Base-by-base conservation (phyloP, 805 yeast genomes). In the Wickerhamomyces ciferrii region DNA sequence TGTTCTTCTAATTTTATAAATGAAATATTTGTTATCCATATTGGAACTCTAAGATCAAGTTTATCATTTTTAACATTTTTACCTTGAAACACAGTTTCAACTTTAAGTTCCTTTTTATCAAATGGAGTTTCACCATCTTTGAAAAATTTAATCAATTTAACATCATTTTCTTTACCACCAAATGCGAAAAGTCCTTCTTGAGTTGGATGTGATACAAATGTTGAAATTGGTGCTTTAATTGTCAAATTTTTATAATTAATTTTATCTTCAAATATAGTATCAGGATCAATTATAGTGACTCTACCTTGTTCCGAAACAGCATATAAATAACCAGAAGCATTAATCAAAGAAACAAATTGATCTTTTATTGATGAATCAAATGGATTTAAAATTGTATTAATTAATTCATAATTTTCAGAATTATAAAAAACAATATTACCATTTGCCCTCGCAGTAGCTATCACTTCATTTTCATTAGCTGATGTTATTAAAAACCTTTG, bases 141-240 rank as follows among this genome's bases (percentile, higher is more conserved):
- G 43, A 65, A 68, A 20, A 79, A 50, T 39, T 67, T 53, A 41
- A 76, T 61, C 19, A 83, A 65, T 43, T 76, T 77, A 5, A 87
- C 66, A 60, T 87, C 91, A 48, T 81, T 81, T 55, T 90, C 95
- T 58, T 87, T 79, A 25, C 98, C 99, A 32, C 97, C 97, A 56
- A 71, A 78, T 1, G 94, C 96, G 63, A 86, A 79, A 2, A 81
- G 62, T 20, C 78, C 76, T 8, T 62, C 61, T 19, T 69, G 72
- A 15, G 62, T 56, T 4, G 81, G 83, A 55, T 79, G 79, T 29
- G 66, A 61, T 13, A 64, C 61, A 58, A 76, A 77, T 34, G 80
- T 63, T 47, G 72, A 66, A 37, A 83, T 61, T 7, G 82, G 79
- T 3, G 74, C 80, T 37, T 64, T 67, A 9, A 82, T 53, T 23